Evolutionary conservation across 75 land plant species (phyloP), one percentile per base, ranked within the genome.

Genomic region (Sequoiadendron giganteum): DNA sequence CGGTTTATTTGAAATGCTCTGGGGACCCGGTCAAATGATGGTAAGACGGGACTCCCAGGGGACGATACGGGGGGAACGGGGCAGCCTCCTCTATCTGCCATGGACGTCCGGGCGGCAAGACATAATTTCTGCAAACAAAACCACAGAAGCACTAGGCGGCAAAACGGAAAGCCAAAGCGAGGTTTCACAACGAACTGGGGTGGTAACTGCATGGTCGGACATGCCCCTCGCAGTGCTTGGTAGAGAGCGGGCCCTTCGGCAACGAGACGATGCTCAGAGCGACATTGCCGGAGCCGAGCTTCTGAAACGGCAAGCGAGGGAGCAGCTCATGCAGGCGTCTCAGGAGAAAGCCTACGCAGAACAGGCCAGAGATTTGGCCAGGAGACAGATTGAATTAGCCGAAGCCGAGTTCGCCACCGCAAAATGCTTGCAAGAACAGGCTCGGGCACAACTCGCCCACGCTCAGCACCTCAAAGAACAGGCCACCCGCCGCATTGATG

Each of bases 331-430:
- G 90, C 86, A 86, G 85, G 97, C 95, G 3, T 87, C 88, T 87
- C 91, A 88, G 19, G 91, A 90, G 48, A 93, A 87, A 90, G 91
- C 90, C 0, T 86, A 25, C 45, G 95, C 96, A 4, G 97, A 95
- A 6, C 91, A 91, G 68, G 94, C 92, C 18, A 86, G 95, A 79
- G 58, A 43, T 82, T 73, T 90, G 86, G 94, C 95, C 1, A 91
- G 82, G 89, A 78, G 89, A 42, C 95, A 92, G 85, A 89, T 91
- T 9, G 96, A 92, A 85, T 34, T 90, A 34, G 95, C 95, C 2
- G 94, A 91, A 90, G 72, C 78, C 18, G 97, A 94, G 61, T 90
- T 93, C 42, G 91, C 90, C 16, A 87, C 90, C 38, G 95, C 96
- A 1, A 94, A 86, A 85, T 76, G 90, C 61, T 92, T 93, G 6